Percentiles rank a stretch among this genome's conserved stretches.
Conservation (phyloP, 1,284 basidiomycete genomes). For the Heterobasidion irregulare region DNA sequence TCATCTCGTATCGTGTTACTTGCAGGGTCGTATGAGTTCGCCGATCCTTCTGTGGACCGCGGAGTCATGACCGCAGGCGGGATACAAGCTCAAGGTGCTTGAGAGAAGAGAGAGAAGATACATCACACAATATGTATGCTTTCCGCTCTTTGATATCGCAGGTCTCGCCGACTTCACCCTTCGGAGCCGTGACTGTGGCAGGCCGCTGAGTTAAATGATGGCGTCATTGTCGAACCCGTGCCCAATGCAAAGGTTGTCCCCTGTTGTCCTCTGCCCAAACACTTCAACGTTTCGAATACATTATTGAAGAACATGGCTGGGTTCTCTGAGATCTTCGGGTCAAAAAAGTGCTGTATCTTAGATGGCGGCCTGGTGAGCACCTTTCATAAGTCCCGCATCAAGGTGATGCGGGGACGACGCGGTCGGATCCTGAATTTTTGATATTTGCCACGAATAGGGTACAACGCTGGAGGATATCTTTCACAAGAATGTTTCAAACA, state of each 20-base stretch:
- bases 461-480: conserved; percentile 58
- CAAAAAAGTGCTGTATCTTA: not conserved
- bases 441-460: conserved; percentile 32
- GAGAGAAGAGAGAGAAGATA: not conserved
- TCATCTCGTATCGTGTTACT: too few species aligned
- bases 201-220: not conserved
- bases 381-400: not conserved
- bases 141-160: not conserved
- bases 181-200: not conserved
- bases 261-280: not conserved
- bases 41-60: too few species aligned
- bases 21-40: too few species aligned
- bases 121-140: not conserved
- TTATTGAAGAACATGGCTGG: not conserved
- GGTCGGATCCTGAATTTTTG: too few species aligned
- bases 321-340: not conserved
- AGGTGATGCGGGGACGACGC: too few species aligned
- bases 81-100: not conserved
- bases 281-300: not conserved
- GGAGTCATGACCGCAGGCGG: too few species aligned
- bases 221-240: not conserved
- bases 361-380: conserved; percentile 7
- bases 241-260: not conserved
- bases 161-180: not conserved
- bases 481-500: conserved; percentile 37